These are phyloP conservation scores for Stromatinia cepivora DNA, from an alignment of 2,329 filamentous ascomycete species.

Conservation along the genomic window DNA sequence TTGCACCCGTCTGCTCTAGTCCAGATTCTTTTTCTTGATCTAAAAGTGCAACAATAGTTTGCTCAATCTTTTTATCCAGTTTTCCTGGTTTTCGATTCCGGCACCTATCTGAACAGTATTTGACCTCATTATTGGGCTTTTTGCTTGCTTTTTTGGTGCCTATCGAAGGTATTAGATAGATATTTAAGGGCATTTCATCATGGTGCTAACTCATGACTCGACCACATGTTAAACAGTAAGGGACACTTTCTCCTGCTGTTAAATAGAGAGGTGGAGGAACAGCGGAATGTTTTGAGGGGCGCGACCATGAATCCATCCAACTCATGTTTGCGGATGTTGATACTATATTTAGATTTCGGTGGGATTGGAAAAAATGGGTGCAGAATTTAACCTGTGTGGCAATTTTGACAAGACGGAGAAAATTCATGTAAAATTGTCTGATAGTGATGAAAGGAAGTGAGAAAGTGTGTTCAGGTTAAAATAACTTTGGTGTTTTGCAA, in stretches of 20 bases:
- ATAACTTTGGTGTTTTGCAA: not conserved
- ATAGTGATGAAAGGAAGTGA: not conserved
- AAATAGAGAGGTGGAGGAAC: conserved; percentile 22
- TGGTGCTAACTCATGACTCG: conserved; percentile 20
- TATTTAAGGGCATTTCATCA: too few species aligned
- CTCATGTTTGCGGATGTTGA: conserved; percentile 19
- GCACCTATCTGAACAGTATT: conserved; percentile 60
- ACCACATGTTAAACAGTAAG: conserved; percentile 22
- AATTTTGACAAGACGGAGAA: not conserved
- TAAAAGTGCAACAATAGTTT: conserved; percentile 47
- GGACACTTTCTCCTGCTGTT: conserved; percentile 16
- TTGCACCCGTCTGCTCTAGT: conserved; percentile 35
- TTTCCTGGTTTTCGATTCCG: conserved; percentile 51
- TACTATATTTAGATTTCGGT: not conserved
- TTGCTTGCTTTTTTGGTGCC: conserved; percentile 20
- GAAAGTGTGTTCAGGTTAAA: not conserved
- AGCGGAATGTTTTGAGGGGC: conserved; percentile 17
- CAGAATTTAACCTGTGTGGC: not conserved
- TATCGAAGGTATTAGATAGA: conserved; percentile 6
- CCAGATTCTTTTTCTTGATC: conserved; percentile 40
- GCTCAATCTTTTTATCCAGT: conserved; percentile 54
- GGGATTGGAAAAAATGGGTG: not conserved
- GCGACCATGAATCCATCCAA: conserved; percentile 24
- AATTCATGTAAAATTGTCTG: not conserved
- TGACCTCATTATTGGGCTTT: conserved; percentile 37